A percentile compares a stretch with the other conserved stretches of the same genome.
Conservation (phyloP, 2,329 filamentous ascomycete genomes). For the Colletotrichum sp. region DNA sequence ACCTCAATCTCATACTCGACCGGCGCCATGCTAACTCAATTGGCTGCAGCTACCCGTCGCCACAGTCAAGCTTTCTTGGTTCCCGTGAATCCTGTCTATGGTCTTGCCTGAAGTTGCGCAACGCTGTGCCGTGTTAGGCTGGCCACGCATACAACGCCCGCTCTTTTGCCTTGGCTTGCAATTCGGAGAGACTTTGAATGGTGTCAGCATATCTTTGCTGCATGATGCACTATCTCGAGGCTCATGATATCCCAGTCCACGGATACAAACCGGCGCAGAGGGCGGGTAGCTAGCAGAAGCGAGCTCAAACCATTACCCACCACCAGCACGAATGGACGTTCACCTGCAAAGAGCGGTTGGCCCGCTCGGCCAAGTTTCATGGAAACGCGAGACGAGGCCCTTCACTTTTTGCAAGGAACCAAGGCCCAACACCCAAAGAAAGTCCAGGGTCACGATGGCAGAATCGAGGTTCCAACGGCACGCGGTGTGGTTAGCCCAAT, state of each 20-base stretch:
- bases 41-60: not conserved
- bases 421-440: not conserved
- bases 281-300: slow-evolving; percentile 14
- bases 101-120: not conserved
- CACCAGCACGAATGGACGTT: not conserved
- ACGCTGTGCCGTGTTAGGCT: not conserved
- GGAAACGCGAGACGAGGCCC: not conserved
- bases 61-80: not conserved
- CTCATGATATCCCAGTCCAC: not conserved
- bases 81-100: not conserved
- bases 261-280: not conserved
- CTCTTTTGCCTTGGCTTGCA: not conserved
- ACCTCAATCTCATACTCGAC: not conserved
- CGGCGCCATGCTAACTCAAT: not conserved
- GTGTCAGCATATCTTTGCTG: not conserved
- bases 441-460: not conserved
- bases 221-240: not conserved
- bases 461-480: not conserved
- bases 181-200: not conserved
- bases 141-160: not conserved
- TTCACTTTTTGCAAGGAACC: not conserved
- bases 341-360: slow-evolving; percentile 3
- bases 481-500: not conserved
- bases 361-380: not conserved
- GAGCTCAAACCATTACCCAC: slow-evolving; percentile 10